These are phyloP conservation scores for Kuraishia floccosa DNA, from an alignment of 805 yeast species.

Conservation along the genomic window DNA sequence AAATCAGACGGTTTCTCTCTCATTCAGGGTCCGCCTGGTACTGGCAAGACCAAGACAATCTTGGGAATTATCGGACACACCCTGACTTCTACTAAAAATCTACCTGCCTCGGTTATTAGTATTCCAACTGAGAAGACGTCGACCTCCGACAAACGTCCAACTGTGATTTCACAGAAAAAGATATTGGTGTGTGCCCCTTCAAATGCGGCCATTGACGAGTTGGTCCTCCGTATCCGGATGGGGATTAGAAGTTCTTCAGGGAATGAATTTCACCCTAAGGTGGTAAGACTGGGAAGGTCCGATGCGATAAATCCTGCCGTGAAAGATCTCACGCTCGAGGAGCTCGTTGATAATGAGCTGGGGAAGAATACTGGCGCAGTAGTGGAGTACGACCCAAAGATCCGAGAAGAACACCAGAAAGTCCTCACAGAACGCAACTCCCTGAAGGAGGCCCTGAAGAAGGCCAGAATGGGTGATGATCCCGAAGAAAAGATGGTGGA, in stretches of 20 bases:
- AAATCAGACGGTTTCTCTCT: conserved; percentile 67
- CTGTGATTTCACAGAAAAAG: conserved; percentile 19
- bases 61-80: conserved; percentile 81
- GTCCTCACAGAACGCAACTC: conserved; percentile 48
- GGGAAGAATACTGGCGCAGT: conserved; percentile 23
- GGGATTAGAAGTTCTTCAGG: conserved; percentile 60
- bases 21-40: conserved; percentile 99
- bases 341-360: conserved; percentile 58
- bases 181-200: conserved; percentile 94
- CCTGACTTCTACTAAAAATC: conserved; percentile 23
- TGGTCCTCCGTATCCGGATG: conserved; percentile 66
- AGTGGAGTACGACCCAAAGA: conserved; percentile 31
- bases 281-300: conserved; percentile 82
- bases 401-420: conserved; percentile 37
- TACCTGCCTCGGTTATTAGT: conserved; percentile 1
- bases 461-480: conserved; percentile 8
- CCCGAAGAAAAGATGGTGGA: conserved; percentile 32
- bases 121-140: conserved; percentile 3
- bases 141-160: background rate
- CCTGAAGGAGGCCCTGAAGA: conserved; percentile 28
- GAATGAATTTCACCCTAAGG: conserved; percentile 39
- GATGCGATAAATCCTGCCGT: conserved; percentile 83
- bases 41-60: conserved; percentile 97
- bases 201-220: conserved; percentile 97
- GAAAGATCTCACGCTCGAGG: conserved; percentile 75